These are phyloP conservation scores for Lactarius sp. DNA, from an alignment of 768 basidiomycete species.

Conservation along the genomic window DNA sequence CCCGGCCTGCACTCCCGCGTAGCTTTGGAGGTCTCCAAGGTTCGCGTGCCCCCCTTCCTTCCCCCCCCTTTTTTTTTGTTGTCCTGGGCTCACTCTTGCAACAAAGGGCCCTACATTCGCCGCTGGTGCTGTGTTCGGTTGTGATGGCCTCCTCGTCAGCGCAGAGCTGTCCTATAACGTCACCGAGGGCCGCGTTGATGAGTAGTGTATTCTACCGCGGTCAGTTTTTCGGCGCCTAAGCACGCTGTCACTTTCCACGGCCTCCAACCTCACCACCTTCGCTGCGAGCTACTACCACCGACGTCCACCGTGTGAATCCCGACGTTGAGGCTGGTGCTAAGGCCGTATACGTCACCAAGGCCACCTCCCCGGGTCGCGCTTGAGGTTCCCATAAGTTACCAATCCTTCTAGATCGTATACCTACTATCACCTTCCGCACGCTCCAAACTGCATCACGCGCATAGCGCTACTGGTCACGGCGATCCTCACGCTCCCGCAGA, in stretches of 20 bases:
- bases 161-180: constrained; percentile 97
- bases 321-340: constrained; percentile 95
- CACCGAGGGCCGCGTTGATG: constrained; percentile 85
- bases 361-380: constrained; percentile 80
- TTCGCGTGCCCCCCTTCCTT: constrained; percentile 33
- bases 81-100: background rate
- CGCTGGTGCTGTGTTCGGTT: constrained; percentile 90
- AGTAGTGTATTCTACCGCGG: constrained; percentile 87
- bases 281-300: constrained; percentile 98
- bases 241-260: constrained; percentile 93
- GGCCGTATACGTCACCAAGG: constrained; percentile 94
- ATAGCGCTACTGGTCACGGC: constrained; percentile 51
- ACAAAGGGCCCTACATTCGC: constrained; percentile 92
- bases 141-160: constrained; percentile 96
- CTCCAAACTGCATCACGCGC: constrained; percentile 32
- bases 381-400: constrained; percentile 50
- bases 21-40: constrained; percentile 91
- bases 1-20: constrained; percentile 91
- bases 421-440: constrained; percentile 24
- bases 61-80: background rate
- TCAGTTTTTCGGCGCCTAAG: constrained; percentile 79
- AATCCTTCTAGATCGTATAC: constrained; percentile 15
- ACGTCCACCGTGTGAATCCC: constrained; percentile 77
- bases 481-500: constrained; percentile 48
- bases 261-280: constrained; percentile 90